phyloP scores from a whole-genome alignment of 2,329 filamentous ascomycete genomes.

The Neonectria faginata region DNA sequence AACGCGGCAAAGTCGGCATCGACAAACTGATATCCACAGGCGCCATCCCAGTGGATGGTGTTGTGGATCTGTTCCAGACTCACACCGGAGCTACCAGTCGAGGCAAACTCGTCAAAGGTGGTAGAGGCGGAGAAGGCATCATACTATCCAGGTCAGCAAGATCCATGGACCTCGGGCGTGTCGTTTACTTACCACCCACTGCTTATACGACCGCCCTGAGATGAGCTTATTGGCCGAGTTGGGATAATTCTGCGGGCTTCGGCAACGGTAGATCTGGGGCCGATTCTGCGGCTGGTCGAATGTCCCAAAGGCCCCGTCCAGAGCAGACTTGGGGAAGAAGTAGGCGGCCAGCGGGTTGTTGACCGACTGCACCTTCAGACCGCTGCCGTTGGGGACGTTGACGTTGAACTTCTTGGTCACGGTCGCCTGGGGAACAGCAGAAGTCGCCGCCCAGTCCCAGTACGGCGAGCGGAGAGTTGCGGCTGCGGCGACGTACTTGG shows the following conservation, averaged over 20 bases:
- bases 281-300: conserved; percentile 43
- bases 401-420: conserved; percentile 52
- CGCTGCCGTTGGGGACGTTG: conserved; percentile 54
- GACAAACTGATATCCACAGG: conserved; percentile 56
- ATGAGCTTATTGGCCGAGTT: conserved; percentile 53
- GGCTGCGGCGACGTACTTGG: conserved; percentile 58
- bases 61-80: conserved; percentile 61
- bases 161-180: no score
- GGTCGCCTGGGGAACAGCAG: conserved; percentile 56
- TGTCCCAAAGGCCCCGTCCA: conserved; percentile 53
- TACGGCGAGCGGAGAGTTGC: conserved; percentile 61
- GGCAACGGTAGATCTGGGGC: conserved; percentile 57
- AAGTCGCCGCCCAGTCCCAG: conserved; percentile 65
- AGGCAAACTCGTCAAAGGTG: conserved; percentile 53
- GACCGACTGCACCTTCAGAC: conserved; percentile 50
- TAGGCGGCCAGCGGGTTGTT: conserved; percentile 66
- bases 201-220: conserved; percentile 50
- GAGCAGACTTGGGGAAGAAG: conserved; percentile 57
- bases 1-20: conserved; percentile 55
- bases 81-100: conserved; percentile 49
- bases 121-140: conserved; percentile 54
- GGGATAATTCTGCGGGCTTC: conserved; percentile 53
- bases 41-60: conserved; percentile 55
- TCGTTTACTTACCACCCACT: conserved; percentile 54
- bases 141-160: conserved; percentile 46